Evolutionary conservation across 345 rosid species (phyloP).

Genomic region (Turritis glabra): DNA sequence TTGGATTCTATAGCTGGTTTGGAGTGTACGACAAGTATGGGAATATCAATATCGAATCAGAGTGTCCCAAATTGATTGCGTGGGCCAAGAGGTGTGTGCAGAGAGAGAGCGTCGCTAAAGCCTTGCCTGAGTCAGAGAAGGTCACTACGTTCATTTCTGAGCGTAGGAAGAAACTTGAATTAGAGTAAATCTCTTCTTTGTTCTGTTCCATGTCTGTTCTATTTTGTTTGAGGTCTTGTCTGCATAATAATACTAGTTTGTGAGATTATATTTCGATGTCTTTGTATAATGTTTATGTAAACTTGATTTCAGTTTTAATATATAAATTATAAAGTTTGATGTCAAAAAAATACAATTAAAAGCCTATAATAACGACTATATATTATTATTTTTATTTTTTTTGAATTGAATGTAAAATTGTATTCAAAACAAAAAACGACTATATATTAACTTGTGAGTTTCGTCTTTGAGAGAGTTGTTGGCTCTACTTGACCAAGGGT

Average conservation of each 20-base stretch:
- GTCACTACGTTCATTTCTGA: not conserved
- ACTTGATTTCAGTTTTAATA: not conserved
- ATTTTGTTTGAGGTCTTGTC: not conserved
- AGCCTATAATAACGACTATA: too few species aligned
- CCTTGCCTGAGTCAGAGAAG: slow-evolving; percentile 7
- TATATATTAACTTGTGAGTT: too few species aligned
- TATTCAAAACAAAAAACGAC: too few species aligned
- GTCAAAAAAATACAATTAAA: too few species aligned
- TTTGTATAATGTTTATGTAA: not conserved
- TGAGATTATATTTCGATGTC: not conserved
- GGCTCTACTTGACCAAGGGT: too few species aligned
- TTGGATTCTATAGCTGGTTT: slow-evolving; percentile 26
- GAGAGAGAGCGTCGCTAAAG: slow-evolving; percentile 23
- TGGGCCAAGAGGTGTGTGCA: slow-evolving; percentile 27
- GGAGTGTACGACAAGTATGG: slow-evolving; percentile 19
- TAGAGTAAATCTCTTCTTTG: slow-evolving; percentile 7
- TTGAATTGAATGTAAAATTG: too few species aligned
- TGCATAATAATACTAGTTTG: not conserved
- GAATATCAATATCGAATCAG: slow-evolving; percentile 5
- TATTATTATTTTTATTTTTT: too few species aligned
- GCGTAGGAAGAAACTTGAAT: not conserved
- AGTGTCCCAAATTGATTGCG: slow-evolving; percentile 3
- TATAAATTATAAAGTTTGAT: too few species aligned
- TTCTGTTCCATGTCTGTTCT: not conserved
- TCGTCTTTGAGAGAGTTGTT: too few species aligned